These are phyloP conservation scores for Fusarium heterosporum DNA, from an alignment of 2,329 filamentous ascomycete genomes.

Conservation along the genomic window DNA sequence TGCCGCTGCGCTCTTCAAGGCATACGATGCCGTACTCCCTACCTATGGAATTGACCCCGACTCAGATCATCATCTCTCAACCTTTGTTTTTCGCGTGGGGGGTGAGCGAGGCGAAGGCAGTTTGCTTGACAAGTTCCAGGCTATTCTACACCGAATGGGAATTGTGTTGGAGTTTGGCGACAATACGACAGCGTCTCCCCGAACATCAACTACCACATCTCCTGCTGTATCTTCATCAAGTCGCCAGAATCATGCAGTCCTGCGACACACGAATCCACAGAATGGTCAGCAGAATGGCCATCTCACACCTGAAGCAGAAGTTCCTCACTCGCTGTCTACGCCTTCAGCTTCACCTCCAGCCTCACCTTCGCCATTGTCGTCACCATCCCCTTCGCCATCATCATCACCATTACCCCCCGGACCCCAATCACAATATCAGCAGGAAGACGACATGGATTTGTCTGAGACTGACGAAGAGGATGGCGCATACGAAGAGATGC, in stretches of 20 bases:
- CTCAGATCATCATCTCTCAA: conserved; percentile 79
- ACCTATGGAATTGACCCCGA: conserved; percentile 77
- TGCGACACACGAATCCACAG: conserved; percentile 4
- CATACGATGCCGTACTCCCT: conserved; percentile 82
- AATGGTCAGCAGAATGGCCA: conserved; percentile 19
- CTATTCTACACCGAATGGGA: conserved; percentile 74
- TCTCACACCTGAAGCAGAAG: conserved; percentile 10
- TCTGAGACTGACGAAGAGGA: conserved; percentile 30
- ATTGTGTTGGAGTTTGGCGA: conserved; percentile 75
- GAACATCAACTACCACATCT: conserved; percentile 42
- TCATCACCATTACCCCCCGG: conserved; percentile 7
- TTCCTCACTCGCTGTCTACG: conserved; percentile 4
- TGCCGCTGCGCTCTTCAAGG: conserved; percentile 81
- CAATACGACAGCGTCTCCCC: conserved; percentile 45
- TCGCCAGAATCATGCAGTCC: conserved; percentile 26
- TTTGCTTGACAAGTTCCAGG: conserved; percentile 77
- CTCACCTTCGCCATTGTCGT: conserved; percentile 4
- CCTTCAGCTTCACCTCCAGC: conserved; percentile 13
- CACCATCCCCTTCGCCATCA: conserved; percentile 8
- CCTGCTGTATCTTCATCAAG: conserved; percentile 40
- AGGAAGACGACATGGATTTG: conserved; percentile 15
- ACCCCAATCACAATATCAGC: conserved; percentile 3
- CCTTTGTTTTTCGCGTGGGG: conserved; percentile 83
- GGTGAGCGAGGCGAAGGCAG: conserved; percentile 68
- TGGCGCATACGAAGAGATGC: conserved; percentile 30